phyloP scores from a whole-genome alignment of 257 asterid genomes.

The Ehretia macrophylla region DNA sequence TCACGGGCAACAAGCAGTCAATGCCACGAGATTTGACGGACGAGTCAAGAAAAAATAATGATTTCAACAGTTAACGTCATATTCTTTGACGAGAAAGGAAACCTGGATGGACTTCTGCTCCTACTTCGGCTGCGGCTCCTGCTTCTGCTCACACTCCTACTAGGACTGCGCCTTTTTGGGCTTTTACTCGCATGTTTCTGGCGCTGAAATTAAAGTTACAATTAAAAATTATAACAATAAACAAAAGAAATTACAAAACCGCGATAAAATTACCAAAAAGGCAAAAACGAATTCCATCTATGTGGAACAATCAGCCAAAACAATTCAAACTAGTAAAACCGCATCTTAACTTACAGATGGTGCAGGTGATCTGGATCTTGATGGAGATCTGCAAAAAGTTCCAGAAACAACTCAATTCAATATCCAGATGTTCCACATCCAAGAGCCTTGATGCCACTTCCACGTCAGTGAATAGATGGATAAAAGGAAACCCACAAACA shows the following conservation, averaged over 20 bases:
- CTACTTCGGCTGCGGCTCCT: conserved; percentile 53
- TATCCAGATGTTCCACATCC: conserved; percentile 78
- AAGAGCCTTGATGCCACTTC: conserved; percentile 79
- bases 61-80: no score
- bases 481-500: conserved; percentile 37
- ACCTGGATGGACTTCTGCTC: conserved; percentile 80
- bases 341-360: conserved; percentile 66
- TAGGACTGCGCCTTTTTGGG: conserved; percentile 49
- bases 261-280: background rate
- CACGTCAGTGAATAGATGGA: conserved; percentile 55
- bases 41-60: no score
- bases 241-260: background rate
- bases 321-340: background rate
- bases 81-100: conserved; percentile 11
- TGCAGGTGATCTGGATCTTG: conserved; percentile 89
- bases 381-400: conserved; percentile 98
- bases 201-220: background rate
- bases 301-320: background rate
- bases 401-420: conserved; percentile 95
- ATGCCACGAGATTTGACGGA: no score
- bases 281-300: no score
- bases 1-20: no score
- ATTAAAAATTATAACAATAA: no score
- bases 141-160: conserved; percentile 31
- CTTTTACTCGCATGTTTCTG: conserved; percentile 61